Evolutionary conservation across 768 basidiomycete genomes (phyloP).

Genomic region (Mrakia blollopis): DNA sequence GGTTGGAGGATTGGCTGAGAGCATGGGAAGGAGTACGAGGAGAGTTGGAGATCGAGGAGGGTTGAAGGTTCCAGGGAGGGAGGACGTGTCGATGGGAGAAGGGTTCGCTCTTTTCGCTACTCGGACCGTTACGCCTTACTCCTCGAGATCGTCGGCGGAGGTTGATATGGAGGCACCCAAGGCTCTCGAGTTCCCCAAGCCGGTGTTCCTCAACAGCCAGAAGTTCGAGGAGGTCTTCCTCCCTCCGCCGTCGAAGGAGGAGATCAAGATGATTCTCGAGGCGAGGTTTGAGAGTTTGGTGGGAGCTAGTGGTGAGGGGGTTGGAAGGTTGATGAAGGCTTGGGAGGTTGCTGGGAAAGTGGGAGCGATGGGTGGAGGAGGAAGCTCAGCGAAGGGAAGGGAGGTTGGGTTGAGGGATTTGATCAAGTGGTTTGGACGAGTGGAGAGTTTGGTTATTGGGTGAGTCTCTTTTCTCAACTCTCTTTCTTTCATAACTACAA

Average conservation of each 20-base stretch:
- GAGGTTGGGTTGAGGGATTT: slow-evolving; percentile 68
- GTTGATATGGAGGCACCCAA: slow-evolving; percentile 36
- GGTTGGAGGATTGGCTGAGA: slow-evolving; percentile 74
- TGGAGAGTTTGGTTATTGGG: slow-evolving; percentile 50
- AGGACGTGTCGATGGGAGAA: slow-evolving; percentile 66
- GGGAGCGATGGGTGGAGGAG: slow-evolving; percentile 36
- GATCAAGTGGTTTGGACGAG: slow-evolving; percentile 73
- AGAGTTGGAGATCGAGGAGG: slow-evolving; percentile 60
- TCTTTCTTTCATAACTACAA: background rate
- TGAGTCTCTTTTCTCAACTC: slow-evolving; percentile 1
- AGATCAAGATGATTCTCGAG: slow-evolving; percentile 66
- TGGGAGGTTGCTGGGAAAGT: slow-evolving; percentile 22
- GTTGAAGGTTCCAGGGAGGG: slow-evolving; percentile 70
- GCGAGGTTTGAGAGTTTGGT: slow-evolving; percentile 61
- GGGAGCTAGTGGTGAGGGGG: slow-evolving; percentile 11
- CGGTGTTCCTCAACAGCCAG: slow-evolving; percentile 78
- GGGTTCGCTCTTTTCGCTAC: slow-evolving; percentile 86
- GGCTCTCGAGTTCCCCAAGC: slow-evolving; percentile 50
- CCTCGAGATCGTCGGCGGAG: background rate
- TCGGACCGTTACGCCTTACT: slow-evolving; percentile 57
- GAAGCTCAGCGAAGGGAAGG: slow-evolving; percentile 42
- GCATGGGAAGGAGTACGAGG: slow-evolving; percentile 55
- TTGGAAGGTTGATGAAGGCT: slow-evolving; percentile 13
- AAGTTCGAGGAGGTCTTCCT: slow-evolving; percentile 72
- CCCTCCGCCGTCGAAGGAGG: slow-evolving; percentile 57